Base-by-base conservation (phyloP, 169 alveolate genomes). In the Cryptosporidium canis region DNA sequence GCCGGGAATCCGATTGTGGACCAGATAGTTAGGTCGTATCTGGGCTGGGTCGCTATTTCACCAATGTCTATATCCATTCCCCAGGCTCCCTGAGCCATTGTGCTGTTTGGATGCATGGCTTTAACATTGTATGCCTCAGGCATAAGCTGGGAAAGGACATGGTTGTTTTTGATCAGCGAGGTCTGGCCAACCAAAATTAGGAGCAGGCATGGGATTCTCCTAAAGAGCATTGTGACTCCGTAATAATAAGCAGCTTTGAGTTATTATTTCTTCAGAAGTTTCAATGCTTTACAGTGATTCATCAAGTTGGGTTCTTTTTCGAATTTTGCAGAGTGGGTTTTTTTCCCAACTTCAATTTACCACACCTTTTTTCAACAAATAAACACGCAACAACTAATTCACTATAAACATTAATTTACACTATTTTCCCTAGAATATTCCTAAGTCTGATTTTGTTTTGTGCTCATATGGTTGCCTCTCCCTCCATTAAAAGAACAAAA, bases 1-100 rank as follows among this genome's bases (percentile, higher is more conserved):
- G 87, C 51, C 6, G 87, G 87, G 39, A 77, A 77, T 21, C 65
- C 72, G 0, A 77, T 77, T 31, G 87, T 53, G 7, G 87, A 56
- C 87, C 87, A 77, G 18, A 77, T 21, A 58, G 87, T 35, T 3
- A 77, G 72, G 66, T 77, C 87, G 5, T 58, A 77, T 77, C 87
- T 51, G 29, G 87, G 87, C 27, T 58, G 87, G n/a, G 35, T 61
- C 24, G 55, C 27, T 14, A 77, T 18, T 2, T 35, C 65, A 27
- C 16, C 65, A 1, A 77, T 37, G 3, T 53, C 6, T 21, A 77
- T 24, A 16, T 77, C 87, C 87, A 77, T 77, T 77, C 87, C 87
- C 87, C 87, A 77, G 11, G 87, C 77, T 53, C 87, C 87, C 21
- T 77, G 87, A 2, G 87, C 66, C 9, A 77, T 35, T 12, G 87